phyloP scores from a whole-genome alignment of 2,329 filamentous ascomycete genomes.

The Monilinia fructigena region DNA sequence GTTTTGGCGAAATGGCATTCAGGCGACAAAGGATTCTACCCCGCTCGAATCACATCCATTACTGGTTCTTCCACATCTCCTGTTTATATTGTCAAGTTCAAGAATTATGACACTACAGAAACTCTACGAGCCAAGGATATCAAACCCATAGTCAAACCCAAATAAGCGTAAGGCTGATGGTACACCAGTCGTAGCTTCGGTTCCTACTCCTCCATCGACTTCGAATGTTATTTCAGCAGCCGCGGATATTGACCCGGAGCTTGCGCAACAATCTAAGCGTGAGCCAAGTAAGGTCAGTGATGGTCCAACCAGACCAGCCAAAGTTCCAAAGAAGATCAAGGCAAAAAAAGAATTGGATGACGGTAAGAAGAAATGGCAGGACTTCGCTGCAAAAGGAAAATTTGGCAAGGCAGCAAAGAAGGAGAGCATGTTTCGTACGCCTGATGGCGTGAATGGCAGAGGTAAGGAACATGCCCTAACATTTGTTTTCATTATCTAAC shows the following conservation, averaged over 20 bases:
- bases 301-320: slow-evolving; percentile 58
- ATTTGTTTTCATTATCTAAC: slow-evolving; percentile 37
- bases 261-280: slow-evolving; percentile 62
- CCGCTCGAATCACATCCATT: slow-evolving; percentile 87
- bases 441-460: slow-evolving; percentile 80
- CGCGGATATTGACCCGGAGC: slow-evolving; percentile 60
- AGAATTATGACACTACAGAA: slow-evolving; percentile 83
- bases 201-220: slow-evolving; percentile 45
- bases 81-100: slow-evolving; percentile 94
- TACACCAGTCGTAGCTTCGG: slow-evolving; percentile 52
- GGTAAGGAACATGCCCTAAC: slow-evolving; percentile 52
- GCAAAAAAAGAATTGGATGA: slow-evolving; percentile 88
- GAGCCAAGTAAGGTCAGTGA: slow-evolving; percentile 63
- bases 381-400: slow-evolving; percentile 80
- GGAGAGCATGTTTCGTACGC: slow-evolving; percentile 95
- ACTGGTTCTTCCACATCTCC: slow-evolving; percentile 89
- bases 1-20: slow-evolving; percentile 89
- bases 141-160: slow-evolving; percentile 69
- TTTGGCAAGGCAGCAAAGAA: slow-evolving; percentile 69
- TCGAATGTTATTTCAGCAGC: slow-evolving; percentile 42
- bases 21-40: slow-evolving; percentile 87
- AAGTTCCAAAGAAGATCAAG: slow-evolving; percentile 83
- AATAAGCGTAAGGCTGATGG: slow-evolving; percentile 85
- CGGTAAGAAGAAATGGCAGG: slow-evolving; percentile 91
- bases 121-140: slow-evolving; percentile 81